Base-by-base conservation (phyloP, 805 yeast species). In the Metschnikowia drakensbergensis region DNA sequence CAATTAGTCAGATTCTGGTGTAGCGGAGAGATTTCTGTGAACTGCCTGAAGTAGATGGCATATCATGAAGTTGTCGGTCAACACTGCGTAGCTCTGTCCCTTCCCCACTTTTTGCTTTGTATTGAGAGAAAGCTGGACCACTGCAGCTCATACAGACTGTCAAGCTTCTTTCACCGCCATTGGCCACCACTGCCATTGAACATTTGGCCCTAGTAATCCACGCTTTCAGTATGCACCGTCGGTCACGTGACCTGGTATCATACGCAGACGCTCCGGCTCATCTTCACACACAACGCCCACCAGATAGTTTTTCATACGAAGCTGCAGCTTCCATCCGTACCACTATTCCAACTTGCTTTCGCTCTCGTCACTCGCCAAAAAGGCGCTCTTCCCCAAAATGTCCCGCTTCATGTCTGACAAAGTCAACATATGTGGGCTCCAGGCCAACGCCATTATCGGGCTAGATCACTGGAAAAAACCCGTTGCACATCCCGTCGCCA, bases 391-490 rank as follows among this genome's bases (percentile, higher is more conserved):
- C 41, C 48, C 50, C 48, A 26, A 36, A 26, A 44, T 38, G 34
- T 27, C 48, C 31, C 54, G 58, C 35, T 22, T 10, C 39, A 55
- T 57, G 60, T 54, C 58, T 8, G 77, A 73, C 57, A 61, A 64
- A 26, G 77, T 73, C 8, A 69, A 71, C 55, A 77, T 88, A 22
- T 72, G 79, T 37, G 80, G 81, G 40, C 72, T 90, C 42, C 75
- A 77, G 26, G 77, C 83, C 17, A 74, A 78, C 28, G 84, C 90
- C 6, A 74, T 80, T 27, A 77, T 83, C 1, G 94, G 94, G 1
- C 76, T 79, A 9, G 92, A 87, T 64, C 85, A 83, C 33, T 88
- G 94, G 95, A 74, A 76, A 50, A 72, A 85, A 47, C 77, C 80
- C 3, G 76, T 75, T 6, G 76, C 84, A 2, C 95, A 88, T 58